Conservation (phyloP, 2,329 filamentous ascomycete species). For the Phoma sp. region DNA sequence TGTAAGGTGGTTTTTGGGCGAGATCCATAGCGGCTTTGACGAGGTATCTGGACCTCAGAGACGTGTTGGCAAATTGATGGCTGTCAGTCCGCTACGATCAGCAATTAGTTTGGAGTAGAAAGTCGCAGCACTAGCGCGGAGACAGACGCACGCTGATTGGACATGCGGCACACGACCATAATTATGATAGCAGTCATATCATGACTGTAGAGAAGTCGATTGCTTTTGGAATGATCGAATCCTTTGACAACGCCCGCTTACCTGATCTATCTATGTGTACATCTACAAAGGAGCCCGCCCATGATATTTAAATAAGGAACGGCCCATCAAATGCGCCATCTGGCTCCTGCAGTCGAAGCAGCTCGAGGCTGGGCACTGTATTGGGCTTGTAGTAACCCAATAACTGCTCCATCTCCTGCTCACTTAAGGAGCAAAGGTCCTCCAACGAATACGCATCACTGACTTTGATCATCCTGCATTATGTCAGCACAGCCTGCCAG, state of each 20-base stretch:
- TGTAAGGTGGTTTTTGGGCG: constrained; percentile 53
- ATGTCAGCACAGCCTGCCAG: constrained; percentile 33
- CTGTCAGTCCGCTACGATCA: background rate
- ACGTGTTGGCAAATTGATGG: background rate
- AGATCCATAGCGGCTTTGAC: constrained; percentile 24
- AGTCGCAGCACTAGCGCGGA: constrained; percentile 11
- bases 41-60: no score
- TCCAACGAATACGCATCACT: constrained; percentile 87
- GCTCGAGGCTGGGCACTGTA: constrained; percentile 51
- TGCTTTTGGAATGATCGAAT: constrained; percentile 23
- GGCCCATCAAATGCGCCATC: constrained; percentile 55
- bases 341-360: constrained; percentile 50
- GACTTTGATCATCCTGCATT: constrained; percentile 81
- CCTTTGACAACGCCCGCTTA: constrained; percentile 19
- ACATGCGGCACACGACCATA: background rate
- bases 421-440: constrained; percentile 80
- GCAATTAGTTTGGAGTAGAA: no score
- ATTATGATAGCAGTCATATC: constrained; percentile 6
- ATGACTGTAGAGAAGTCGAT: constrained; percentile 9
- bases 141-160: constrained; percentile 33
- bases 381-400: constrained; percentile 71
- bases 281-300: background rate
- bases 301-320: constrained; percentile 45
- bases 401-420: constrained; percentile 82
- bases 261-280: constrained; percentile 6